These are phyloP conservation scores for Podospora australis DNA, from an alignment of 495 filamentous ascomycete genomes.

Conservation along the genomic window DNA sequence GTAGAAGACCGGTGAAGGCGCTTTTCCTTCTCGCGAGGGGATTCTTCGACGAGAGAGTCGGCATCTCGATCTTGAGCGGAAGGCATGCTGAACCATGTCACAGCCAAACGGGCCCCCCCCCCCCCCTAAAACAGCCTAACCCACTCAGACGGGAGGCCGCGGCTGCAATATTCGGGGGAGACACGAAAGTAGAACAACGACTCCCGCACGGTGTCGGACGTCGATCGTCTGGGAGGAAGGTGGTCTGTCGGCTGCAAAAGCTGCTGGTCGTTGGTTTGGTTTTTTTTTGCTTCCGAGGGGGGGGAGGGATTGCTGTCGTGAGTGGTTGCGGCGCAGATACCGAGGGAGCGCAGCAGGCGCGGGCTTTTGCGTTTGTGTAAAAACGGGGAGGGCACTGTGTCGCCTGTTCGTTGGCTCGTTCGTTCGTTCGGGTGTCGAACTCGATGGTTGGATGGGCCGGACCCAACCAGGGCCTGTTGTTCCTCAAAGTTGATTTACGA, in stretches of 20 bases:
- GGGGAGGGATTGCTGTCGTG: conserved; percentile 2
- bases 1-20: conserved; percentile 26
- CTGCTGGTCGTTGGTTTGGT: not conserved
- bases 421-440: too few species aligned
- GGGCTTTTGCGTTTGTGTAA: too few species aligned
- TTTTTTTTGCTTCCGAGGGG: too few species aligned
- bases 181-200: not conserved
- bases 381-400: too few species aligned
- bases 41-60: conserved; percentile 30
- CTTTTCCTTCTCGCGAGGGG: conserved; percentile 36
- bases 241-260: not conserved
- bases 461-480: too few species aligned
- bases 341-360: not conserved
- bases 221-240: not conserved
- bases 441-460: too few species aligned
- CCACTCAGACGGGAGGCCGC: conserved; percentile 21
- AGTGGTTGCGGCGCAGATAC: conserved; percentile 4
- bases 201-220: conserved; percentile 6
- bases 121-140: conserved; percentile 14
- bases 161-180: conserved; percentile 6
- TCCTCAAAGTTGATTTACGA: too few species aligned
- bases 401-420: too few species aligned
- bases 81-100: conserved; percentile 38
- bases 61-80: conserved; percentile 39
- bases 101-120: conserved; percentile 9